Evolutionary conservation across 768 basidiomycete genomes (phyloP).

Genomic region (Rhizopogon roseolus): DNA sequence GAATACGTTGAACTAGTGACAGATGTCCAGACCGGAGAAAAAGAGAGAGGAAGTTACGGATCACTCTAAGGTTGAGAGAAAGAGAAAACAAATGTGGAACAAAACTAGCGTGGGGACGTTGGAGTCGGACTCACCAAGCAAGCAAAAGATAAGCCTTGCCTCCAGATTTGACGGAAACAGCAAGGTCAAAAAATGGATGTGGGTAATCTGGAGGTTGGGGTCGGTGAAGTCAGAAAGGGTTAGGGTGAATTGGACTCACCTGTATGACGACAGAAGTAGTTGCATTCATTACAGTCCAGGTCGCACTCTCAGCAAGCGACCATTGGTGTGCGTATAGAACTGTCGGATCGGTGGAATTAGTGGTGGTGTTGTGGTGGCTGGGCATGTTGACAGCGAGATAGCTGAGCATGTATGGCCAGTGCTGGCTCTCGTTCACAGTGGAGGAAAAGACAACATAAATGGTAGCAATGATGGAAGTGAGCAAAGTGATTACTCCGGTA

Average conservation of each 20-base stretch:
- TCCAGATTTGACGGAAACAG: conserved; percentile 91
- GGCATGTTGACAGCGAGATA: conserved; percentile 78
- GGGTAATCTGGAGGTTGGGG: conserved; percentile 63
- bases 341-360: conserved; percentile 18
- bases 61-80: background rate
- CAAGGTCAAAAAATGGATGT: conserved; percentile 95
- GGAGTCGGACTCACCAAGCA: conserved; percentile 57
- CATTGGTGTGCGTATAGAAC: conserved; percentile 37
- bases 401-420: conserved; percentile 95
- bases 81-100: background rate
- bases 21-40: background rate
- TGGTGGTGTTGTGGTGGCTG: conserved; percentile 22
- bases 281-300: conserved; percentile 88
- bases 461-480: conserved; percentile 74
- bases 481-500: conserved; percentile 73
- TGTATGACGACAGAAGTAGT: conserved; percentile 81
- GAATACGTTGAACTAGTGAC: background rate
- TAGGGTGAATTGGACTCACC: conserved; percentile 38
- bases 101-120: background rate
- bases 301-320: conserved; percentile 58
- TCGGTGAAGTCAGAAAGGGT: background rate
- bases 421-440: conserved; percentile 54
- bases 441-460: conserved; percentile 68
- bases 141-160: conserved; percentile 75
- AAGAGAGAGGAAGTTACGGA: too few relatives aligned